phyloP scores from a whole-genome alignment of 176 grass and related monocot genomes.

The Oryza rufipogon region DNA sequence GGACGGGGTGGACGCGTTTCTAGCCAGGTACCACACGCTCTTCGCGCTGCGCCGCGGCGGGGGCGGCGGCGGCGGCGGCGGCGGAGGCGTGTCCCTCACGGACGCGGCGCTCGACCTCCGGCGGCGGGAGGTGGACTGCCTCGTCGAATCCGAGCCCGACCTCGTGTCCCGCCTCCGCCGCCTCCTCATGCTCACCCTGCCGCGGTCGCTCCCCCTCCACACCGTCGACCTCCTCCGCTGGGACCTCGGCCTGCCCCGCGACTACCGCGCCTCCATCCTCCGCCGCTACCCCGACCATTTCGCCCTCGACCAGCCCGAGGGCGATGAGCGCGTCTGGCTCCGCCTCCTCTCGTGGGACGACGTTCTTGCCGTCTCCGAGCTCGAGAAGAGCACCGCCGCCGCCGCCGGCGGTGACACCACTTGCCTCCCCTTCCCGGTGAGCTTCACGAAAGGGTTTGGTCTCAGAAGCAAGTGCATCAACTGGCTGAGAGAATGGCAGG shows the following conservation, averaged over 20 bases:
- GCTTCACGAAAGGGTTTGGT: conserved; percentile 65
- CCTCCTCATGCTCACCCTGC: conserved; percentile 70
- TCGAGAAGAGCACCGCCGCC: conserved; percentile 48
- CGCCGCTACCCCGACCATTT: conserved; percentile 58
- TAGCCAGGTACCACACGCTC: conserved; percentile 55
- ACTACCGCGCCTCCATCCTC: conserved; percentile 63
- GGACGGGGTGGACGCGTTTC: conserved; percentile 39
- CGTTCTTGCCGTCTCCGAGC: conserved; percentile 59
- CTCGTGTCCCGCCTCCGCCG: conserved; percentile 60
- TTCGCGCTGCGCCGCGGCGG: conserved; percentile 33
- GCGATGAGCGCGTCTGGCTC: conserved; percentile 81
- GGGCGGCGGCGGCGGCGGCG: background rate
- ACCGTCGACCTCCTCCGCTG: conserved; percentile 75
- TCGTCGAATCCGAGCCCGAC: conserved; percentile 43
- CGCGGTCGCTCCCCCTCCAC: conserved; percentile 63
- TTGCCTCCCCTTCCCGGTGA: conserved; percentile 70
- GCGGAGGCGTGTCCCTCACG: conserved; percentile 48
- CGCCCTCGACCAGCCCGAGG: conserved; percentile 50
- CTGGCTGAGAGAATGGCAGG: conserved; percentile 79
- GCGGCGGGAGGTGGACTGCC: conserved; percentile 44
- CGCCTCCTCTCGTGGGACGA: conserved; percentile 72
- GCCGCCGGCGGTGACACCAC: background rate
- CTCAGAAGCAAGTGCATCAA: conserved; percentile 64
- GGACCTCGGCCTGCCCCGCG: conserved; percentile 72
- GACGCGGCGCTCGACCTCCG: conserved; percentile 55